A percentile compares a stretch with the other conserved stretches of the same genome.
Conservation (phyloP, 1,139 yeast species). For the Hansenula lynferdii region DNA sequence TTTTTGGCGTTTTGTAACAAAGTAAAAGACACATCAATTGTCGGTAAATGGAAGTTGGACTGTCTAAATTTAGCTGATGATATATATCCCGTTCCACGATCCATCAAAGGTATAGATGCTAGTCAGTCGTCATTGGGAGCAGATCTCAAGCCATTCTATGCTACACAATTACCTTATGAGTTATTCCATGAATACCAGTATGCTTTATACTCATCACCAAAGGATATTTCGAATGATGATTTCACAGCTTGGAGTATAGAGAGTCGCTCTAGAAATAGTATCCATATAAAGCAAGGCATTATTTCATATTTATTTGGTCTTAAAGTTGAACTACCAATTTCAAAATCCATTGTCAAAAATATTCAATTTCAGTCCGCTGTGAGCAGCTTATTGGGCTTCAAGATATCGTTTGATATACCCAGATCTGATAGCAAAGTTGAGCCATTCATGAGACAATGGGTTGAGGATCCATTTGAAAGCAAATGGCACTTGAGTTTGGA, state of each 20-base stretch:
- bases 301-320: constrained; percentile 21
- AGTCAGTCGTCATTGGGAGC: constrained; percentile 50
- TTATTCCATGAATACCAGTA: constrained; percentile 39
- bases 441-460: constrained; percentile 67
- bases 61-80: constrained; percentile 40
- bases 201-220: constrained; percentile 39
- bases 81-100: constrained; percentile 41
- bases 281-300: neutral
- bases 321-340: constrained; percentile 31
- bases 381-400: constrained; percentile 60
- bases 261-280: no score
- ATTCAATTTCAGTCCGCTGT: constrained; percentile 51
- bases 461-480: constrained; percentile 64
- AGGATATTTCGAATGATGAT: neutral
- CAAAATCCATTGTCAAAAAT: constrained; percentile 42
- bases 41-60: constrained; percentile 11
- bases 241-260: neutral
- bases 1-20: no score
- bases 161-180: constrained; percentile 35
- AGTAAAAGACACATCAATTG: no score
- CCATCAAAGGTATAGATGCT: constrained; percentile 27
- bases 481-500: constrained; percentile 64
- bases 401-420: constrained; percentile 25
- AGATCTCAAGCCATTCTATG: constrained; percentile 39
- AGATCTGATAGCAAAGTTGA: constrained; percentile 32